Base-by-base conservation (phyloP, 2,329 filamentous ascomycete species). In the Orbilia brochopaga region DNA sequence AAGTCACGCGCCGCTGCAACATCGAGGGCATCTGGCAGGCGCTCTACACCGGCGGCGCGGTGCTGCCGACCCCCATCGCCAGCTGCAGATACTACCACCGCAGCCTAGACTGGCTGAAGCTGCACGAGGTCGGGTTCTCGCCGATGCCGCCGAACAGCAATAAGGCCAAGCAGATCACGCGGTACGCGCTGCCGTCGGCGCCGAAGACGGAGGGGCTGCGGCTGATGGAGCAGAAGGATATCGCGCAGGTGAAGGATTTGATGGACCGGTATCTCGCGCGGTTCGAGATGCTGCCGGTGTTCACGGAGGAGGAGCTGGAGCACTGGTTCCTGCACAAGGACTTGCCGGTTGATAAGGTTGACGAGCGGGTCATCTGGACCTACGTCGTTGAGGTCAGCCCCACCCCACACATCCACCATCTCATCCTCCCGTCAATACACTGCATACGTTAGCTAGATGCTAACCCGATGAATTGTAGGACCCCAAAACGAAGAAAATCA, bases 41-140 rank as follows among this genome's bases (percentile, higher is more conserved):
- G 55, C 90, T 99, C 67, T 97, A 97, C 82, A 99, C 94, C 0
- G 94, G 89, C 27, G 94, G 94, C 42, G 88, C 93, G 19, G 88
- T 99, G 42, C 85, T 99, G 1, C 94, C 94, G 27, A 96, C 89
- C 40, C 94, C 94, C 2, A 86, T 99, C 74, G 92, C 90, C 80
- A 96, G 92, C 10, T 96, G 92, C 78, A 87, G 94, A 74, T 99
- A 99, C 83, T 99, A 90, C 81, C 94, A 99, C 80, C 90, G 94
- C 72, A 88, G 92, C 8, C 83, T 99, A 64, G 90, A 99, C 81
- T 99, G 94, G 94, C 85, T 92, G 80, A 97, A 99, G 82, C 85
- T 99, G 11, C 92, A 94, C 79, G 92, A 96, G 77, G 90, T 93
- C 52, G 92, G 92, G 62, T 99, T 99, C 83, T 96, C 91, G 74